Evolutionary conservation across 2,329 filamentous ascomycete species (phyloP).

Genomic region (Raffaelea ambrosiae): DNA sequence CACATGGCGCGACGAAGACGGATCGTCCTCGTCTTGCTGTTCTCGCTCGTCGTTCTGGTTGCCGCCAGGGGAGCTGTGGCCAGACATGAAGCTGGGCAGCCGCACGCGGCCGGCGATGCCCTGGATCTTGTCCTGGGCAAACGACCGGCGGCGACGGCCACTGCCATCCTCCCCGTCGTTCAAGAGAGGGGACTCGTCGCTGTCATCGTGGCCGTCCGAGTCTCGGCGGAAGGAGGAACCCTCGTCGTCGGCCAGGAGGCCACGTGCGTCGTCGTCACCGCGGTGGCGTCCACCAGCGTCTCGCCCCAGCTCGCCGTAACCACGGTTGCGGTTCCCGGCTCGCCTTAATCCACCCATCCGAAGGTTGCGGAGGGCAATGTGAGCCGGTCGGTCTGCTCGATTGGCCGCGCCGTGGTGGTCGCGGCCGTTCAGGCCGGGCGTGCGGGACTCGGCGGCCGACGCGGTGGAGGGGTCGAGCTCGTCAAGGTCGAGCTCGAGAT

Average conservation of each 20-base stretch:
- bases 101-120: slow-evolving; percentile 43
- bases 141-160: slow-evolving; percentile 25
- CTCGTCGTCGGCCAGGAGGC: slow-evolving; percentile 23
- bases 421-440: slow-evolving; percentile 18
- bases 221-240: slow-evolving; percentile 40
- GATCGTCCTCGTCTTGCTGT: slow-evolving; percentile 47
- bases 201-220: slow-evolving; percentile 51
- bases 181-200: slow-evolving; percentile 70
- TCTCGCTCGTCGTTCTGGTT: slow-evolving; percentile 34
- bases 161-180: slow-evolving; percentile 23
- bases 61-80: slow-evolving; percentile 14
- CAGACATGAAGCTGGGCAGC: slow-evolving; percentile 60
- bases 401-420: slow-evolving; percentile 22
- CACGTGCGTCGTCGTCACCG: slow-evolving; percentile 44
- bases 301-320: slow-evolving; percentile 53
- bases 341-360: slow-evolving; percentile 58
- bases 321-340: slow-evolving; percentile 42
- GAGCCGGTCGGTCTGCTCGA: slow-evolving; percentile 33
- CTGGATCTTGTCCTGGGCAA: slow-evolving; percentile 31
- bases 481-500: slow-evolving; percentile 68
- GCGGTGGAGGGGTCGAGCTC: slow-evolving; percentile 60
- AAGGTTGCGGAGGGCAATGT: slow-evolving; percentile 64
- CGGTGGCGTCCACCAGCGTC: slow-evolving; percentile 34
- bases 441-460: slow-evolving; percentile 15
- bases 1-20: slow-evolving; percentile 65